A percentile compares a stretch with the other conserved stretches of the same genome.
Evolutionary conservation across 2,329 filamentous ascomycete genomes (phyloP).

Genomic region (Thielaviopsis ethacetica): DNA sequence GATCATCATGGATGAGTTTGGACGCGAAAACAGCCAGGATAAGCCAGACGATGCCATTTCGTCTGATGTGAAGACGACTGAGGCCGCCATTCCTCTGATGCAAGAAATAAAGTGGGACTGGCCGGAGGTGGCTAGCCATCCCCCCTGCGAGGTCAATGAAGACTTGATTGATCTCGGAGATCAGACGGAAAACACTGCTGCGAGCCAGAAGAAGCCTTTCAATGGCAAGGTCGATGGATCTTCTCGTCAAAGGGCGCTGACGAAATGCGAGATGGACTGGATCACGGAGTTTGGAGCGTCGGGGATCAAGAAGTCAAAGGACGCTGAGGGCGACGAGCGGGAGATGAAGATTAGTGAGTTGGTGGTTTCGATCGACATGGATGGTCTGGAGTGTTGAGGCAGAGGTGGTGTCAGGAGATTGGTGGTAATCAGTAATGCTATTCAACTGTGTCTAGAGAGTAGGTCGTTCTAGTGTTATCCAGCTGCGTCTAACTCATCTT

Average conservation of each 20-base stretch:
- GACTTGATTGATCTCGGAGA: neutral
- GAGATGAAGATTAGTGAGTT: neutral
- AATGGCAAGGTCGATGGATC: neutral
- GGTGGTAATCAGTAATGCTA: neutral
- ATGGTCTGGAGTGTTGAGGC: neutral
- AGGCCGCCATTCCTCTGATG: too few relatives aligned
- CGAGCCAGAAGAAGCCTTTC: neutral
- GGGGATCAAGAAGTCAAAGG: neutral
- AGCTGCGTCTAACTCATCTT: slow-evolving; percentile 23
- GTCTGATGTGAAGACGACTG: too few relatives aligned
- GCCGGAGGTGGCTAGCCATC: neutral
- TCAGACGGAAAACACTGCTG: neutral
- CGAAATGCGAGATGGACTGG: neutral
- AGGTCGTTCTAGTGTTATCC: too few relatives aligned
- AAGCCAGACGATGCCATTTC: neutral
- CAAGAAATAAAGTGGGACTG: neutral
- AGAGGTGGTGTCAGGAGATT: neutral
- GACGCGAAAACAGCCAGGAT: neutral
- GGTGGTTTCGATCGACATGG: neutral
- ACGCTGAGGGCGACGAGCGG: neutral
- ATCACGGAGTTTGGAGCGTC: neutral
- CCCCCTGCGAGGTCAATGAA: too few relatives aligned
- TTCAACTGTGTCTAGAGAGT: too few relatives aligned
- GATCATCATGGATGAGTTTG: neutral
- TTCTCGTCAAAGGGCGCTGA: neutral